Conservation (phyloP, 805 yeast species). For the Debaryomyces tyrocola region DNA sequence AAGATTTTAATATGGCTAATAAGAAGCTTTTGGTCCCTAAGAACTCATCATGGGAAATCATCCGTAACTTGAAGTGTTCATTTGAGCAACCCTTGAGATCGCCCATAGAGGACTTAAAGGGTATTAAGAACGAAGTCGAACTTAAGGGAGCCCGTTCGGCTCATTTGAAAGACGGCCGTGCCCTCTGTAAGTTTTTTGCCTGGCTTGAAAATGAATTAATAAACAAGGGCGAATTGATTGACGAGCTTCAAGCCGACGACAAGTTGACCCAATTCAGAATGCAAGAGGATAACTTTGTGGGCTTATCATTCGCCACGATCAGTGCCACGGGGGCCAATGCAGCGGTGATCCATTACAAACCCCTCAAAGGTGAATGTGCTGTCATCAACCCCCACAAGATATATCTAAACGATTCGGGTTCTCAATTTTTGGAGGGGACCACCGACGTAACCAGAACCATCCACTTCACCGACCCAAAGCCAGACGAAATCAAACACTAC, state of each 20-base stretch:
- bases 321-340: constrained; percentile 77
- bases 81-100: constrained; percentile 30
- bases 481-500: constrained; percentile 49
- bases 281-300: constrained; percentile 50
- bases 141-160: constrained; percentile 51
- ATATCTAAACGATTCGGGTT: constrained; percentile 59
- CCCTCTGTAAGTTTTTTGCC: constrained; percentile 51
- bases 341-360: constrained; percentile 75
- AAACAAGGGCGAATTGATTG: constrained; percentile 39
- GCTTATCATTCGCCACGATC: constrained; percentile 72
- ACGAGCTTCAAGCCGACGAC: constrained; percentile 62
- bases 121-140: constrained; percentile 51
- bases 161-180: constrained; percentile 59
- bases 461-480: constrained; percentile 50
- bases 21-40: constrained; percentile 31
- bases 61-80: constrained; percentile 31
- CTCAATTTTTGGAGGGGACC: constrained; percentile 63
- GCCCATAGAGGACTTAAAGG: constrained; percentile 50
- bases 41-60: constrained; percentile 41
- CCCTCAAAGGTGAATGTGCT: constrained; percentile 43
- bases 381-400: constrained; percentile 53
- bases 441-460: constrained; percentile 65
- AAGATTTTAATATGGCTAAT: constrained; percentile 28
- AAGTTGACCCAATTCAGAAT: constrained; percentile 38
- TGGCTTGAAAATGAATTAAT: constrained; percentile 59